phyloP scores from a whole-genome alignment of 2,329 filamentous ascomycete species.

The Ophiostoma ulmi region DNA sequence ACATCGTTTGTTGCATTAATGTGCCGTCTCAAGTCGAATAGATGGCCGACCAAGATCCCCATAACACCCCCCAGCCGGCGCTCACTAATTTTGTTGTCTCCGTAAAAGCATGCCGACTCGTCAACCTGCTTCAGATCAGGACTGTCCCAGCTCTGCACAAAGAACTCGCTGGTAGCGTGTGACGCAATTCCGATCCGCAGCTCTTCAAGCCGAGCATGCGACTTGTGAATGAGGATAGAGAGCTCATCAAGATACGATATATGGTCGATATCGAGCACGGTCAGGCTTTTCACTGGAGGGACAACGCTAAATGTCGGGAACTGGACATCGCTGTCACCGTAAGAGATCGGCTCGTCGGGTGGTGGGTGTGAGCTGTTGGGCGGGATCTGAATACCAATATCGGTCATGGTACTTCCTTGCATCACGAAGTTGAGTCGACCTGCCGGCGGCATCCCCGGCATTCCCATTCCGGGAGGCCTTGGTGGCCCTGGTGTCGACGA shows the following conservation, averaged over 20 bases:
- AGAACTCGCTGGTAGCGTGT: slow-evolving; percentile 44
- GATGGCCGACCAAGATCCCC: slow-evolving; percentile 61
- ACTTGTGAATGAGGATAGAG: slow-evolving; percentile 68
- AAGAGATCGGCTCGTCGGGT: slow-evolving; percentile 40
- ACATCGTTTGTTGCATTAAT: not conserved
- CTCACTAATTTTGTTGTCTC: slow-evolving; percentile 54
- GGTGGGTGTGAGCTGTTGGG: slow-evolving; percentile 32
- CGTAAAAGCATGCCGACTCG: slow-evolving; percentile 52
- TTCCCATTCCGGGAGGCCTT: not conserved
- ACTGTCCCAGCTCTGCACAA: slow-evolving; percentile 59
- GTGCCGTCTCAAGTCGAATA: slow-evolving; percentile 54
- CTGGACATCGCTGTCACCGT: slow-evolving; percentile 59
- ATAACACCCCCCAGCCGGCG: slow-evolving; percentile 63
- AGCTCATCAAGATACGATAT: slow-evolving; percentile 79
- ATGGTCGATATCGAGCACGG: slow-evolving; percentile 76
- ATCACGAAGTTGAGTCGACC: not conserved
- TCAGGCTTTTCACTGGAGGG: slow-evolving; percentile 67
- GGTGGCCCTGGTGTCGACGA: slow-evolving; percentile 26
- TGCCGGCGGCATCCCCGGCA: not conserved
- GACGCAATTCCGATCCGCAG: slow-evolving; percentile 67
- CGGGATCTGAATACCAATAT: slow-evolving; percentile 39
- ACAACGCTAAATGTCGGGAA: slow-evolving; percentile 76
- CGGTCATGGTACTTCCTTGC: slow-evolving; percentile 38
- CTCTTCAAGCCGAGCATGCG: slow-evolving; percentile 60
- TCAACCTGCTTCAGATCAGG: slow-evolving; percentile 59